Percentiles rank a stretch among this genome's conserved stretches.
Conservation (phyloP, 2,329 filamentous ascomycete genomes). For the Aspergillus latus region DNA sequence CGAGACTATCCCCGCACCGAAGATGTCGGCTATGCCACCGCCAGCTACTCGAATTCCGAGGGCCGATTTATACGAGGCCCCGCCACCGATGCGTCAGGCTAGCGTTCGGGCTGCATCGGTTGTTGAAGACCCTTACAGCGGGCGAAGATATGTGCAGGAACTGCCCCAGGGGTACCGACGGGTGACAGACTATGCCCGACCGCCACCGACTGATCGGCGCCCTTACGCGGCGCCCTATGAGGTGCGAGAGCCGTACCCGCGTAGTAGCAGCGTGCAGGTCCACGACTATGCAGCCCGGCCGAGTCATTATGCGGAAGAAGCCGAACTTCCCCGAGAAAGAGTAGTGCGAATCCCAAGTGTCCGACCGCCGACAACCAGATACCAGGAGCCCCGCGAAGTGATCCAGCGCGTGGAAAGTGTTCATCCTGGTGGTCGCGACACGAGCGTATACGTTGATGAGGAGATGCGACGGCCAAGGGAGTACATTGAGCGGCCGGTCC, state of each 20-base stretch:
- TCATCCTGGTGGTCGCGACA: slow-evolving; percentile 43
- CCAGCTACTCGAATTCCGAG: slow-evolving; percentile 33
- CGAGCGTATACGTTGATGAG: slow-evolving; percentile 45
- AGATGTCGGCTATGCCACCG: slow-evolving; percentile 34
- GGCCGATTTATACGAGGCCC: slow-evolving; percentile 38
- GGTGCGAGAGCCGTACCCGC: slow-evolving; percentile 36
- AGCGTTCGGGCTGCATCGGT: slow-evolving; percentile 44
- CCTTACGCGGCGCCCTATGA: slow-evolving; percentile 34
- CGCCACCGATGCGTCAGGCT: slow-evolving; percentile 29
- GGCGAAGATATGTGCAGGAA: slow-evolving; percentile 44
- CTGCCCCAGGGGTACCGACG: slow-evolving; percentile 47
- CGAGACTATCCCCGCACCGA: slow-evolving; percentile 50
- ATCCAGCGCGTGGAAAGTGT: slow-evolving; percentile 46
- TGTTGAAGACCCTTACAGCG: slow-evolving; percentile 43
- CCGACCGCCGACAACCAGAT: slow-evolving; percentile 52
- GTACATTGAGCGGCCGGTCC: slow-evolving; percentile 47
- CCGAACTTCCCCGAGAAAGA: slow-evolving; percentile 59
- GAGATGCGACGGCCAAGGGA: slow-evolving; percentile 45
- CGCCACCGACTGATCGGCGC: slow-evolving; percentile 31
- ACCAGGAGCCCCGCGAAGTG: slow-evolving; percentile 44
- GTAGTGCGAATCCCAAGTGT: slow-evolving; percentile 58
- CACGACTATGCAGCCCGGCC: slow-evolving; percentile 42
- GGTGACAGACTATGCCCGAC: slow-evolving; percentile 38
- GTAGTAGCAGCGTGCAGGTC: slow-evolving; percentile 43
- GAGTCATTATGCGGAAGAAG: slow-evolving; percentile 61